Percentiles rank a stretch among this genome's conserved stretches.
Evolutionary conservation across 352 stramenopile genomes (phyloP).

Genomic region (Globisporangium nodosum): DNA sequence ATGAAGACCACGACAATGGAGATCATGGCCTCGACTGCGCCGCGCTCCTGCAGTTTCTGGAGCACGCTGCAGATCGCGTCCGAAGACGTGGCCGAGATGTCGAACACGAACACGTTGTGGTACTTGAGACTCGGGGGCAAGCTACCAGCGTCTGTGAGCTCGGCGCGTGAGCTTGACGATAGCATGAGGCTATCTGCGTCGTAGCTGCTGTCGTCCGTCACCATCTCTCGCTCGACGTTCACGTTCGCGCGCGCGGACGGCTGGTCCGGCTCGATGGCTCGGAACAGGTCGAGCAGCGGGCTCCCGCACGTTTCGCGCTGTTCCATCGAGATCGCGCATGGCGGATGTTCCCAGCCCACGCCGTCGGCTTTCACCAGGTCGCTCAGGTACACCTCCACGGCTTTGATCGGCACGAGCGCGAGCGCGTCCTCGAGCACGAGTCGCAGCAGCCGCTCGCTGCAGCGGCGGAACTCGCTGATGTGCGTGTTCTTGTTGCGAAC

Average conservation of each 20-base stretch:
- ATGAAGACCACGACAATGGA: constrained; percentile 39
- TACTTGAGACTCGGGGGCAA: constrained; percentile 25
- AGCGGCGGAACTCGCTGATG: constrained; percentile 30
- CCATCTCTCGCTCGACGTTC: neutral
- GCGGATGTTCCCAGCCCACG: constrained; percentile 27
- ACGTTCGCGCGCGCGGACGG: constrained; percentile 11
- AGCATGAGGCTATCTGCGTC: constrained; percentile 1
- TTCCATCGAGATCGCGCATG: constrained; percentile 26
- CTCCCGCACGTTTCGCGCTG: constrained; percentile 3
- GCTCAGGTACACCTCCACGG: constrained; percentile 22
- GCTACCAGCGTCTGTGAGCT: constrained; percentile 5
- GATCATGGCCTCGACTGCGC: constrained; percentile 36
- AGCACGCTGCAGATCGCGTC: constrained; percentile 29
- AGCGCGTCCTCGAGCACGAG: constrained; percentile 55
- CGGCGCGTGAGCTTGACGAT: constrained; percentile 3
- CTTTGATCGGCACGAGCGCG: constrained; percentile 25
- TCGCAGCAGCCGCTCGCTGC: constrained; percentile 35
- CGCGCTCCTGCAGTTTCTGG: constrained; percentile 25
- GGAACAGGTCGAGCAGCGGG: constrained; percentile 25
- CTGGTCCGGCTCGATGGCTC: constrained; percentile 17
- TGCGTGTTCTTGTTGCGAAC: constrained; percentile 32
- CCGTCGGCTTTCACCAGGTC: constrained; percentile 24
- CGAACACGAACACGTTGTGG: constrained; percentile 51
- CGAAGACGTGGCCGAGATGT: constrained; percentile 25
- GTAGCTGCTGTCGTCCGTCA: constrained; percentile 23